These are phyloP conservation scores for Suhomyces sp. DNA, from an alignment of 805 yeast species.

Conservation along the genomic window DNA sequence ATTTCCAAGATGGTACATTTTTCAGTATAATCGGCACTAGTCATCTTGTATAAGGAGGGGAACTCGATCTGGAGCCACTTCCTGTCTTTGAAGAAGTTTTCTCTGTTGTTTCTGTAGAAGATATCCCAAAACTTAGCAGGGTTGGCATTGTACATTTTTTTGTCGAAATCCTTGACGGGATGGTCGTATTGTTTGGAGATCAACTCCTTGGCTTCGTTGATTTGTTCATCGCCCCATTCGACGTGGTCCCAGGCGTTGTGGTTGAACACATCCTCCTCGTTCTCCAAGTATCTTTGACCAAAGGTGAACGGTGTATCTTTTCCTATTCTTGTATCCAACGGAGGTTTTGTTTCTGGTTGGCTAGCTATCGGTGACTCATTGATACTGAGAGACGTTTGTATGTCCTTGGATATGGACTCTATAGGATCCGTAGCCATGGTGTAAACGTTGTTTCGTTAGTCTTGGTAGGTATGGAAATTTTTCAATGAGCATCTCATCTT, in stretches of 20 bases:
- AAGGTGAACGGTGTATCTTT: constrained; percentile 89
- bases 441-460: constrained; percentile 1
- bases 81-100: constrained; percentile 93
- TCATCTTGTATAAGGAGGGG: constrained; percentile 78
- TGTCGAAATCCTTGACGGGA: constrained; percentile 90
- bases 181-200: constrained; percentile 70
- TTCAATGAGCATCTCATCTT: constrained; percentile 1
- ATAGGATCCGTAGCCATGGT: too few relatives aligned
- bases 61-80: constrained; percentile 96
- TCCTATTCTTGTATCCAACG: constrained; percentile 59
- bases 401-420: too few relatives aligned
- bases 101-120: constrained; percentile 85
- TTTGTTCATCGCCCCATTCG: constrained; percentile 94
- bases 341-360: constrained; percentile 25
- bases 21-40: constrained; percentile 64
- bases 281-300: constrained; percentile 77
- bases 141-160: constrained; percentile 69
- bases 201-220: constrained; percentile 68
- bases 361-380: not conserved
- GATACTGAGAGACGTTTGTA: too few relatives aligned
- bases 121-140: constrained; percentile 96
- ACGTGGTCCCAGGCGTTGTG: constrained; percentile 98
- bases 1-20: constrained; percentile 78
- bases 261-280: constrained; percentile 79
- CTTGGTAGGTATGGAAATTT: constrained; percentile 1